phyloP scores from a whole-genome alignment of 169 alveolate genomes.

The Cryptosporidium muris region DNA sequence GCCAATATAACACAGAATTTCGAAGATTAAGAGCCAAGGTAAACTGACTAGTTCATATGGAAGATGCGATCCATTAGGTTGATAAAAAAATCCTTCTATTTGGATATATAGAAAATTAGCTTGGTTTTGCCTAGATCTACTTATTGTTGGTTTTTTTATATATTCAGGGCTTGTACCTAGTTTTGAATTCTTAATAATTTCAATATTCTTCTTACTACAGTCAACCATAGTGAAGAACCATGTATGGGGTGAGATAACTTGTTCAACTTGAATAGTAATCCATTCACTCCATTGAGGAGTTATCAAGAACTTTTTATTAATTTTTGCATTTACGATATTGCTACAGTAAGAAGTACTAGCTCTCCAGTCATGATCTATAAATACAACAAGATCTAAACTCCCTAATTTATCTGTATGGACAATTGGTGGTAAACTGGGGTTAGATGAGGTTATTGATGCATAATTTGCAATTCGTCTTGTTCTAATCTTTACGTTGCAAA shows the following conservation, averaged over 20 bases:
- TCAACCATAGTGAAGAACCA: not conserved
- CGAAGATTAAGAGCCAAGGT: too few species aligned
- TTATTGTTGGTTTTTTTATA: not conserved
- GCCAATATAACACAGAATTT: too few species aligned
- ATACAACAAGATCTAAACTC: not conserved
- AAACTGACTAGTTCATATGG: too few species aligned
- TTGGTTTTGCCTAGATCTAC: not conserved
- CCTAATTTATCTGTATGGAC: not conserved
- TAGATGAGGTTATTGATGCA: not conserved
- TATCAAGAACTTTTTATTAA: not conserved
- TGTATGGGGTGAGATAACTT: not conserved
- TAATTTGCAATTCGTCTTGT: not conserved
- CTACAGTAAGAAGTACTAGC: not conserved
- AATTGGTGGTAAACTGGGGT: not conserved
- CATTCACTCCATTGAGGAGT: not conserved
- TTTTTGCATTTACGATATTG: not conserved
- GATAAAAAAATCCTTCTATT: not conserved
- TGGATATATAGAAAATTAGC: not conserved
- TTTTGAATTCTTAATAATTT: too few species aligned
- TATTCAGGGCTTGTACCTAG: too few species aligned
- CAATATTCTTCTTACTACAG: not conserved
- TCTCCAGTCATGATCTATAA: not conserved
- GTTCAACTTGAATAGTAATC: not conserved
- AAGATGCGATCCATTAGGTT: not conserved
- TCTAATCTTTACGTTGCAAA: not conserved